Percentiles rank a stretch among this genome's conserved stretches.
Conservation (phyloP, 257 asterid species). For the Jasminum sambac region DNA sequence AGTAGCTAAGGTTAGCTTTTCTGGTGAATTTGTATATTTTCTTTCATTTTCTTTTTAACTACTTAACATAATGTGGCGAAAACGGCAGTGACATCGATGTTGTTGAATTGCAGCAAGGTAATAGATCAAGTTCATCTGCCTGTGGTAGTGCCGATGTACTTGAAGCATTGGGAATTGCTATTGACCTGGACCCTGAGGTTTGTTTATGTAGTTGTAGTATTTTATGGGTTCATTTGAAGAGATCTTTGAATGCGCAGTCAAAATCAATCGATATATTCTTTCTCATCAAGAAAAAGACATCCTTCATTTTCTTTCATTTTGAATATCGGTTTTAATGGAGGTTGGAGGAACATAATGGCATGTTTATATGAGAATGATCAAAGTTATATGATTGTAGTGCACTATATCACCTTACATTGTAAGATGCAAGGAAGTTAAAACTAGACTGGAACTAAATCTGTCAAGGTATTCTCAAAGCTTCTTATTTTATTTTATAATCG, state of each 20-base stretch:
- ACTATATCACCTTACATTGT: not conserved
- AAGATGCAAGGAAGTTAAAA: not conserved
- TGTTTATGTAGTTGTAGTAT: constrained; percentile 35
- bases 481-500: not conserved
- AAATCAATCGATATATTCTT: not conserved
- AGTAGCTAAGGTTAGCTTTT: constrained; percentile 75
- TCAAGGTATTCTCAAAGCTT: not conserved
- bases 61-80: constrained; percentile 4
- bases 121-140: constrained; percentile 92
- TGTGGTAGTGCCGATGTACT: constrained; percentile 99
- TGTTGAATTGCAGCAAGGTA: constrained; percentile 74
- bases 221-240: not conserved
- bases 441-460: not conserved
- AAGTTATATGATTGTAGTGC: not conserved
- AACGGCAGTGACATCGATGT: constrained; percentile 9
- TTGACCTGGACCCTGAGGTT: constrained; percentile 89
- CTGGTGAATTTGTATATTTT: not conserved
- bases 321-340: not conserved
- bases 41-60: not conserved
- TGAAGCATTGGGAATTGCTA: constrained; percentile 79
- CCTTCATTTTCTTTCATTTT: not conserved
- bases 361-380: not conserved
- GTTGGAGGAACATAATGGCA: not conserved
- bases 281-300: not conserved
- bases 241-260: too few relatives aligned